Conservation (phyloP, 148 eudicot genomes). For the Dysphania ambrosioides region DNA sequence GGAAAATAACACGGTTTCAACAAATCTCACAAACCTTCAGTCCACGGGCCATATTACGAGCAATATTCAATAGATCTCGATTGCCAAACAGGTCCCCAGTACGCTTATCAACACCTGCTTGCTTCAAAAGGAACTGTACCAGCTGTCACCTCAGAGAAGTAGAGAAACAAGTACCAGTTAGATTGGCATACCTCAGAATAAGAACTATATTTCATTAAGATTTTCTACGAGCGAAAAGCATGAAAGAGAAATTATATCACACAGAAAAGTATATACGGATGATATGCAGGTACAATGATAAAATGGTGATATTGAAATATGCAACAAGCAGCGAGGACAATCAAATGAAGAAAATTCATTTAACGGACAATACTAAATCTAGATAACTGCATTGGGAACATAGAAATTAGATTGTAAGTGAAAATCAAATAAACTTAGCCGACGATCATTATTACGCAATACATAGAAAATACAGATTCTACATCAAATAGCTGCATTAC, state of each 20-base stretch:
- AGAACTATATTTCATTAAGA: not conserved
- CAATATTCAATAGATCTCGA: slow-evolving; percentile 82
- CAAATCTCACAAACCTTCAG: slow-evolving; percentile 54
- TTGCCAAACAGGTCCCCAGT: slow-evolving; percentile 94
- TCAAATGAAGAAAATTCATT: not conserved
- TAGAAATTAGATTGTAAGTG: not conserved
- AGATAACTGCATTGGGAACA: not conserved
- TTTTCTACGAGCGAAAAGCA: not conserved
- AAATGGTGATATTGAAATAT: not conserved
- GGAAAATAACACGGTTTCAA: not conserved
- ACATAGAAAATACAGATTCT: not conserved
- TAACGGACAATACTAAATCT: not conserved
- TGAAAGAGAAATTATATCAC: not conserved
- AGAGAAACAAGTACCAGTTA: slow-evolving; percentile 20
- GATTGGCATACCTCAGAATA: slow-evolving; percentile 7
- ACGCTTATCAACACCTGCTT: slow-evolving; percentile 91
- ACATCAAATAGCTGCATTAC: slow-evolving; percentile 42
- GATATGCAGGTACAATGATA: not conserved
- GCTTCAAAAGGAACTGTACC: slow-evolving; percentile 88
- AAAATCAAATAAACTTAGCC: not conserved
- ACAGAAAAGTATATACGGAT: not conserved
- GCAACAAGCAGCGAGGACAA: not conserved
- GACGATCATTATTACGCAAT: not conserved
- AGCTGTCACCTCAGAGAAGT: slow-evolving; percentile 53
- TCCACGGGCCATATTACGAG: slow-evolving; percentile 98